Evolutionary conservation across 2,329 filamentous ascomycete species (phyloP), one percentile per base, ranked within the genome.

Genomic region (Alternaria brassicicola): DNA sequence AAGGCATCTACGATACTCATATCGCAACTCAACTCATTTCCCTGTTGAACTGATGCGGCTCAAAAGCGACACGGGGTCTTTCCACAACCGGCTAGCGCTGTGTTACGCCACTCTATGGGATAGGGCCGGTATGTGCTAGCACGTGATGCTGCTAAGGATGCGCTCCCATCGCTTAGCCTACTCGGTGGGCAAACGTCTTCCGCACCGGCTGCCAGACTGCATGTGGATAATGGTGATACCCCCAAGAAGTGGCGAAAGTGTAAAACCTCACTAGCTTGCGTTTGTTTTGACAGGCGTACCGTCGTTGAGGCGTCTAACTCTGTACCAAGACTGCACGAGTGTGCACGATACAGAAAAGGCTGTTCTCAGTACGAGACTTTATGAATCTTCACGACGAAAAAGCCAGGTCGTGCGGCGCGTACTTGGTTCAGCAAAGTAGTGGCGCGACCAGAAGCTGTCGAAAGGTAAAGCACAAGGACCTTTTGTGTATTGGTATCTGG

Each of bases 211-310:
- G 28, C 55, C 51, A 51, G 31, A 35, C 52, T 59, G 41, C 13
- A 59, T 59, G n/a, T 46, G 46, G 46, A 33, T 41, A 55, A 59
- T 47, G 46, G 39, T 59, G 3, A 21, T 15, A n/a, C 25, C n/a
- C 23, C 3, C 28, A 21, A 25, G 21, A 33, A 13, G 30, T 53
- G 42, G 41, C n/a, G 12, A 39, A 30, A 36, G 19, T 45, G 38
- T 43, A 45, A 3, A 26, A 35, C 19, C 15, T 36, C n/a, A 19
- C 12, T 35, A 23, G 28, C 8, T 47, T 13, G 13, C 12, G 9
- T 35, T 47, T 47, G 19, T 15, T 39, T 12, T 47, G 43, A 23
- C 30, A 15, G 19, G n/a, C 43, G 13, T 35, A 47, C 28, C 4
- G 23, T 35, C 19, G 30, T 25, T 35, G 30, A n/a, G 19, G 4